Evolutionary conservation across 2,329 filamentous ascomycete genomes (phyloP), one percentile per base, ranked within the genome.

Genomic region (Camptophora hylomeconis): DNA sequence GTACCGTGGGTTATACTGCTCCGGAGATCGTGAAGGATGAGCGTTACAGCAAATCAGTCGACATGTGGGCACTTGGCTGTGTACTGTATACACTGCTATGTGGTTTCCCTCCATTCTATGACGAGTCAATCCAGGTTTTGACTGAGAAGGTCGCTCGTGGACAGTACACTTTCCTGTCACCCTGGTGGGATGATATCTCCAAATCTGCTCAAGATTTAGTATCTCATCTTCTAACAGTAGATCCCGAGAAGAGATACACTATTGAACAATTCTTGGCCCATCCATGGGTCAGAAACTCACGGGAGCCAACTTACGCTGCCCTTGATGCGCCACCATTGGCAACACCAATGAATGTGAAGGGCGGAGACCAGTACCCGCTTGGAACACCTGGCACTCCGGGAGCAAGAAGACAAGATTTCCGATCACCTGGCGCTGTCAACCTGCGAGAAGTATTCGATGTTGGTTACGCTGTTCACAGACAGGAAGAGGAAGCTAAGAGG

Each of bases 1-100:
- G 89, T 33, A 98, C 89, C 0, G 89, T 95, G 33, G 89, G 89
- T 23, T 98, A 98, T 58, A 95, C 89, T 93, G 89, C 89, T 3
- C 89, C 89, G 5, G 89, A 98, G 52, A 98, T 98, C 39, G 89
- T 98, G 52, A 95, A 95, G 59, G 89, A 98, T 56, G 89, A 98
- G 58, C 75, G 86, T 13, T 98, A 98, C 56, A 95, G 87, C 20
- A 98, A 95, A 65, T 92, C 83, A 28, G 89, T 98, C 24, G 89
- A 98, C 50, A 98, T 98, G 89, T 98, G 89, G 89, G 89, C 89
- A 3, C 59, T 98, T 17, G 89, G 89, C 9, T 98, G 89, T 52
- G 89, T 98, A 7, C 65, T 98, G 4, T 98, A 98, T 61, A 98
- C 89, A 1, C 64, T 98, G 1, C 77, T 98, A 10, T 98, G 89